phyloP scores from a whole-genome alignment of 805 yeast species.

The Sungouiozyma intestinalis region DNA sequence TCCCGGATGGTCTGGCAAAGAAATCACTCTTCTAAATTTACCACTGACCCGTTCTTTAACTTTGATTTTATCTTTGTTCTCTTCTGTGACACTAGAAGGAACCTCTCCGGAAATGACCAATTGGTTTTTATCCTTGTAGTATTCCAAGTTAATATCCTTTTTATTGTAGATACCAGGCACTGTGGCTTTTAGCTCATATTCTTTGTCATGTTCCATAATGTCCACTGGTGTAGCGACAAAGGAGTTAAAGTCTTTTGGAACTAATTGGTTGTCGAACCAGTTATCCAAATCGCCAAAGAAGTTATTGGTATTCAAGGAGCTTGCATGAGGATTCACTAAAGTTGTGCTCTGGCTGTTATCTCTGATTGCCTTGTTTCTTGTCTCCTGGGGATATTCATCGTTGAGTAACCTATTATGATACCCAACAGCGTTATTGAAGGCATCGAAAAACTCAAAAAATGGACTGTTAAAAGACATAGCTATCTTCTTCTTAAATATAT shows the following conservation, averaged over 20 bases:
- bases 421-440: constrained; percentile 34
- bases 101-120: constrained; percentile 37
- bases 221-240: constrained; percentile 36
- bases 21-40: constrained; percentile 34
- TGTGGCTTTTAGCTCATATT: constrained; percentile 34
- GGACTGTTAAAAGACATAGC: constrained; percentile 32
- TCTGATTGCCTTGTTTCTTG: constrained; percentile 3
- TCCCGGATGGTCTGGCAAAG: constrained; percentile 30
- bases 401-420: constrained; percentile 30
- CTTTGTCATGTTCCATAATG: constrained; percentile 34
- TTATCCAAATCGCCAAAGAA: constrained; percentile 8
- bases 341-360: constrained; percentile 4
- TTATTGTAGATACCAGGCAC: constrained; percentile 38
- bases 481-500: neutral
- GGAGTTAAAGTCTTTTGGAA: constrained; percentile 18
- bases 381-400: constrained; percentile 18
- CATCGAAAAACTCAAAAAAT: constrained; percentile 36
- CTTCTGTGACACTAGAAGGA: constrained; percentile 17
- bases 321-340: constrained; percentile 1
- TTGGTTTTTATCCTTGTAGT: constrained; percentile 35
- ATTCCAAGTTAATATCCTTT: constrained; percentile 37
- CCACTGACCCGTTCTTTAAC: constrained; percentile 31
- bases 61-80: constrained; percentile 18
- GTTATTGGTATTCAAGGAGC: no score
- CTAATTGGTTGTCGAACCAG: constrained; percentile 20